These are phyloP conservation scores for Nakazawaea ishiwadae DNA, from an alignment of 805 yeast genomes.

Conservation along the genomic window DNA sequence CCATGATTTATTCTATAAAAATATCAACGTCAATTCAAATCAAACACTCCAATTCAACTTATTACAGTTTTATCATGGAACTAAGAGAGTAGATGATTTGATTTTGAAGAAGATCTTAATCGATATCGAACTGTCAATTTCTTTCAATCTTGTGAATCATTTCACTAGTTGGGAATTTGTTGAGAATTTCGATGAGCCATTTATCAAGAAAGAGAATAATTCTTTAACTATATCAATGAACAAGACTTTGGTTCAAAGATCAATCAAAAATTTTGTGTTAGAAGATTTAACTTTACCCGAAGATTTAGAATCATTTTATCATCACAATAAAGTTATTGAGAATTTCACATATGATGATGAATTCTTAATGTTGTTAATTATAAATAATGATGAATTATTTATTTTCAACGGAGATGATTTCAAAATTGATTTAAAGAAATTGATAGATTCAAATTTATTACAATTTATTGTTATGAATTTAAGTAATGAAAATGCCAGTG, in stretches of 20 bases:
- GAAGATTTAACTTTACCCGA: conserved; percentile 25
- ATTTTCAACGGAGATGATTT: conserved; percentile 24
- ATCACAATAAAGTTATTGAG: conserved; percentile 15
- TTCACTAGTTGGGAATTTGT: conserved; percentile 64
- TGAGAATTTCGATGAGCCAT: conserved; percentile 36
- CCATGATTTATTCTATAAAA: conserved; percentile 37
- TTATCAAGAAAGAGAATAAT: conserved; percentile 38
- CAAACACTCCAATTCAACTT: conserved; percentile 43
- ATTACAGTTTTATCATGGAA: conserved; percentile 57
- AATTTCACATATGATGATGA: conserved; percentile 56
- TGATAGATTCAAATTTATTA: conserved; percentile 54
- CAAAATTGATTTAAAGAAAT: conserved; percentile 46
- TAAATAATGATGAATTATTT: conserved; percentile 65
- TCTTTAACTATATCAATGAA: conserved; percentile 48
- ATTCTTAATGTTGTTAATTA: conserved; percentile 55
- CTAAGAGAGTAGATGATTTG: conserved; percentile 55
- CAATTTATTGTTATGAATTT: conserved; percentile 45
- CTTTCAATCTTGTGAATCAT: conserved; percentile 60
- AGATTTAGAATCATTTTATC: conserved; percentile 25
- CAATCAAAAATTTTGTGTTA: conserved; percentile 34
- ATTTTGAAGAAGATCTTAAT: conserved; percentile 53
- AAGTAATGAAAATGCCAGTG: conserved; percentile 27
- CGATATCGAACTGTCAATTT: conserved; percentile 48
- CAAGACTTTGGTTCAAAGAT: conserved; percentile 42
- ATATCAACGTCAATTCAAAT: conserved; percentile 38